Evolutionary conservation across 257 asterid genomes (phyloP).

Genomic region (Scutellaria galericulata): DNA sequence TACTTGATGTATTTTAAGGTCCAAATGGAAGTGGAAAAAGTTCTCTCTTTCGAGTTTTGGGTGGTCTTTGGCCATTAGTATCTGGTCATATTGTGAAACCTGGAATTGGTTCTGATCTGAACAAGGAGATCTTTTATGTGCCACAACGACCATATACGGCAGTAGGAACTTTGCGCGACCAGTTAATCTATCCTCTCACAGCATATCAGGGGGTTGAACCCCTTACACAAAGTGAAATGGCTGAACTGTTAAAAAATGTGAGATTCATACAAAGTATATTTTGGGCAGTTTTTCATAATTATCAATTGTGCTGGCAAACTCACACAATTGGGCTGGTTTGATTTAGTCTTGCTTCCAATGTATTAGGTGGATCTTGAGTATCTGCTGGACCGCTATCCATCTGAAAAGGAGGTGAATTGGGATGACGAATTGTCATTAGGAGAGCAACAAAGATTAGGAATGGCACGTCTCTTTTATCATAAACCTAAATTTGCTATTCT

Average conservation of each 20-base stretch:
- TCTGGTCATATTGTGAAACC: conserved; percentile 96
- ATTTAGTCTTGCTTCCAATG: conserved; percentile 13
- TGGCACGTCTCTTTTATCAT: conserved; percentile 99
- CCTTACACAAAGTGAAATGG: conserved; percentile 82
- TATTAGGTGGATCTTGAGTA: conserved; percentile 96
- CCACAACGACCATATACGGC: conserved; percentile 99
- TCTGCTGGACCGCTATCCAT: conserved; percentile 90
- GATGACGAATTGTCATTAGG: conserved; percentile 97
- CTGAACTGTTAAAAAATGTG: conserved; percentile 94
- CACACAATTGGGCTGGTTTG: conserved; percentile 19
- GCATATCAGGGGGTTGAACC: conserved; percentile 78
- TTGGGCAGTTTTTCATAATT: conserved; percentile 12
- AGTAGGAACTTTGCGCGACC: conserved; percentile 97
- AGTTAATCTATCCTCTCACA: conserved; percentile 96
- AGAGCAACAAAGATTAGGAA: conserved; percentile 98
- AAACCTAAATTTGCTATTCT: conserved; percentile 96
- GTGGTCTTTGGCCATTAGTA: conserved; percentile 99
- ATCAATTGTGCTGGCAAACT: conserved; percentile 16
- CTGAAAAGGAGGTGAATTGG: conserved; percentile 98
- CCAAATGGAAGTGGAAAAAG: conserved; percentile 99
- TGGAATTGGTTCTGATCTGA: conserved; percentile 98
- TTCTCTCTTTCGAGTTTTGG: conserved; percentile 96
- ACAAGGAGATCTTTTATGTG: conserved; percentile 96
- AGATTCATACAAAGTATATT: conserved; percentile 35
- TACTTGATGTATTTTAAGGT: conserved; percentile 58